Evolutionary conservation across 768 basidiomycete genomes (phyloP), one percentile per base, ranked within the genome.

Genomic region (Lentinula boryana): DNA sequence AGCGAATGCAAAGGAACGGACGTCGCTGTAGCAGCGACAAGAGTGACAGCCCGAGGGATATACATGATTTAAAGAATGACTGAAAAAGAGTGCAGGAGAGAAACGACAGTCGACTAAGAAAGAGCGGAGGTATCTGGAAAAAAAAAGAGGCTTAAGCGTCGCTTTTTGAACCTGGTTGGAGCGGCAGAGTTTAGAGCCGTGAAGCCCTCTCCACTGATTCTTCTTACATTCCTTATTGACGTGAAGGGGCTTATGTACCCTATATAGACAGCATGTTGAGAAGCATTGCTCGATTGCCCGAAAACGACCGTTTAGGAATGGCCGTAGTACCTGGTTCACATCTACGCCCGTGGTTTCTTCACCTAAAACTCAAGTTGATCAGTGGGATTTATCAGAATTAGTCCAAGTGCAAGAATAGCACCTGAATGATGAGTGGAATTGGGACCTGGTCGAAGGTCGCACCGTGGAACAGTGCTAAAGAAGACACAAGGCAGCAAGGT

Each of bases 1-100:
- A 61, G 60, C 8, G 60, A 33, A 40, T 61, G 5, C 12, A 61
- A 52, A 41, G 55, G 53, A 56, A 58, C 31, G 57, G 57, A 58
- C 7, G 32, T 44, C 41, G 46, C 32, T 31, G 57, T 27, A 5
- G 57, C 56, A 35, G 56, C 46, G 46, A 41, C 57, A 12, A 43
- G 57, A 58, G 57, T 32, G n/a, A 27, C 48, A 35, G 46, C 46
- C 33, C 57, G 57, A 27, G 57, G 57, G 18, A 58, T 46, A 49
- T 32, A 49, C 57, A 58, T 58, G 57, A 5, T 36, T 38, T 38
- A 56, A 56, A 15, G 55, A 56, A 15, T 27, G 55, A 43, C 55
- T 41, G 40, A 7, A 33, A 31, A 51, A 35, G 50, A 51, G n/a
- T 15, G 50, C 5, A 51, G 10, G 32, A 18, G n/a, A 27, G 48